Evolutionary conservation across 352 stramenopile genomes (phyloP).

Genomic region (Globisporangium ultimum): DNA sequence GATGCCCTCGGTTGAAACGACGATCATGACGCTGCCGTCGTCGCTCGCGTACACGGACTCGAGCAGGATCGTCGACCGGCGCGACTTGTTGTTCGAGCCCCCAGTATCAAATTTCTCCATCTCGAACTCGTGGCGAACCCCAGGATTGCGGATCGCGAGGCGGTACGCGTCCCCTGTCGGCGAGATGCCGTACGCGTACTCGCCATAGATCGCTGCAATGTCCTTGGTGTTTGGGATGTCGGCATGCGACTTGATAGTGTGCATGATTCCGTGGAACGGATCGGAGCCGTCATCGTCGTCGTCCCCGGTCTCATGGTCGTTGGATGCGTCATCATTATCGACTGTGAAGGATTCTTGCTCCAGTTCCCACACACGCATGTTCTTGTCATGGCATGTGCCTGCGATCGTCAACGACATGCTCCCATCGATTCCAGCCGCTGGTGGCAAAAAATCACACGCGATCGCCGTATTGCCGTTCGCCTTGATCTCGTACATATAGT

Average conservation of each 20-base stretch:
- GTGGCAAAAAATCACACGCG: slow-evolving; percentile 48
- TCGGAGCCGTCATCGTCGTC: slow-evolving; percentile 3
- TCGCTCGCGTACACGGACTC: slow-evolving; percentile 67
- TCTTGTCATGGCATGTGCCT: slow-evolving; percentile 47
- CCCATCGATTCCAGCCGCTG: background rate
- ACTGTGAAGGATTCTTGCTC: slow-evolving; percentile 20
- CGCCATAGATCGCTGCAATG: slow-evolving; percentile 49
- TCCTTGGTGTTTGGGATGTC: slow-evolving; percentile 64
- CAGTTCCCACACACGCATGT: slow-evolving; percentile 68
- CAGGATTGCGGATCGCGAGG: slow-evolving; percentile 44
- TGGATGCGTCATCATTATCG: slow-evolving; percentile 19
- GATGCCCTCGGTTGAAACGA: slow-evolving; percentile 62
- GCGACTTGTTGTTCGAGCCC: slow-evolving; percentile 54
- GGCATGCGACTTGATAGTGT: slow-evolving; percentile 49
- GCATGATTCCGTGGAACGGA: slow-evolving; percentile 13
- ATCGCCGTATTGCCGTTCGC: slow-evolving; percentile 55
- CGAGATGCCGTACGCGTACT: slow-evolving; percentile 64
- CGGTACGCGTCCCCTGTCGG: slow-evolving; percentile 64
- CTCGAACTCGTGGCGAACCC: slow-evolving; percentile 49
- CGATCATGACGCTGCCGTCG: slow-evolving; percentile 53
- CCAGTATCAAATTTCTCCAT: slow-evolving; percentile 60
- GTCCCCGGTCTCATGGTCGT: slow-evolving; percentile 20
- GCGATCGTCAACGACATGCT: slow-evolving; percentile 36
- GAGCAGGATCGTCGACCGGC: slow-evolving; percentile 64
- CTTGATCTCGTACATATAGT: slow-evolving; percentile 52